A percentile compares a stretch with the other conserved stretches of the same genome.
Conservation (phyloP, 371 early-diverging fungal species). For the Circinella minor region DNA sequence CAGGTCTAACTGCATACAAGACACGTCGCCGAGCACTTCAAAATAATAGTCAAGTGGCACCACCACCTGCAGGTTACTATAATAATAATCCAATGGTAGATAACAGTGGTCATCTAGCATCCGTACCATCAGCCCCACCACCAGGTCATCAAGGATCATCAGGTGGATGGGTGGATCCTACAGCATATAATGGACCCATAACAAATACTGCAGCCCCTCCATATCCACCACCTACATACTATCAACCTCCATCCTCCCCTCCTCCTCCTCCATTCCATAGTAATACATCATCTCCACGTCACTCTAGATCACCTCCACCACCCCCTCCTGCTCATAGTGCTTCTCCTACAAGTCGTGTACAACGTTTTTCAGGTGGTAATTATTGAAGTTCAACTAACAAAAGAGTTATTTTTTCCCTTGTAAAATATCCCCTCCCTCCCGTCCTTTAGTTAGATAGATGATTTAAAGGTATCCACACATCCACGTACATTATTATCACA, state of each 20-base stretch:
- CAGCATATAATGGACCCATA: constrained; percentile 51
- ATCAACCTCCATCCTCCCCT: constrained; percentile 8
- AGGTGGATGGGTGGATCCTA: constrained; percentile 56
- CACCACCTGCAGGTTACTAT: constrained; percentile 3
- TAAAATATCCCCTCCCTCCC: not conserved
- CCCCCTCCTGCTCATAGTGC: not conserved
- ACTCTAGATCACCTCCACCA: not conserved
- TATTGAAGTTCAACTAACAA: not conserved
- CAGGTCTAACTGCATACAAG: constrained; percentile 21
- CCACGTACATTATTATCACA: too few relatives aligned
- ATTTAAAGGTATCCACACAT: too few relatives aligned
- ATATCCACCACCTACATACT: constrained; percentile 18
- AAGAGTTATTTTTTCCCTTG: not conserved
- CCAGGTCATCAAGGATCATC: constrained; percentile 12
- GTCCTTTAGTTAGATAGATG: too few relatives aligned
- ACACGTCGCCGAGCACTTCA: constrained; percentile 22
- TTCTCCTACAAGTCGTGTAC: not conserved
- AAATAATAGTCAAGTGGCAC: constrained; percentile 10
- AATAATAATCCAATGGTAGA: not conserved
- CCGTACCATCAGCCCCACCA: constrained; percentile 16
- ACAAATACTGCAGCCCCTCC: not conserved
- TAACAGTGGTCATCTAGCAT: constrained; percentile 17
- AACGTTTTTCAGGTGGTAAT: not conserved
- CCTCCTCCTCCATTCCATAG: not conserved
- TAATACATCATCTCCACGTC: not conserved